These are phyloP conservation scores for Trametes sp. DNA, from an alignment of 1,284 basidiomycete species.

Conservation along the genomic window DNA sequence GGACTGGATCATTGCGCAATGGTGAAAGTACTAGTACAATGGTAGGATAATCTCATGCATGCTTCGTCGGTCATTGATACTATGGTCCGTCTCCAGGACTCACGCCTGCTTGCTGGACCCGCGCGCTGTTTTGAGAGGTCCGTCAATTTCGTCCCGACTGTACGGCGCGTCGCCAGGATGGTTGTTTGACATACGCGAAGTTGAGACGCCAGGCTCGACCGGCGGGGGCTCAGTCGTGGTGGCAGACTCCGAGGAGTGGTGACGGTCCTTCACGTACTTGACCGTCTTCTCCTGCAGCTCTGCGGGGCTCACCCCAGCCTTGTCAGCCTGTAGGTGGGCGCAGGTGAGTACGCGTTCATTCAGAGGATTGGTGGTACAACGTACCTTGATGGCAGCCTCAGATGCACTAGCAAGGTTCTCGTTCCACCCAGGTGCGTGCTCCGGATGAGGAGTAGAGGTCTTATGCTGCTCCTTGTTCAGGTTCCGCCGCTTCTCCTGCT, in stretches of 20 bases:
- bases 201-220: conserved; percentile 30
- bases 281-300: conserved; percentile 51
- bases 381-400: conserved; percentile 75
- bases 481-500: conserved; percentile 65
- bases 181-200: conserved; percentile 26
- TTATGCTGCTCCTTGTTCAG: conserved; percentile 56
- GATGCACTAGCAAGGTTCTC: conserved; percentile 71
- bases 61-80: not conserved
- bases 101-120: conserved; percentile 17
- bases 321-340: conserved; percentile 43
- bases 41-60: not conserved
- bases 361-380: too few species aligned
- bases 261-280: conserved; percentile 46
- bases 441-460: conserved; percentile 56
- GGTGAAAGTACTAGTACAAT: conserved; percentile 2
- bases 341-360: not conserved
- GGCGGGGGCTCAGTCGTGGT: conserved; percentile 19
- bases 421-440: conserved; percentile 79
- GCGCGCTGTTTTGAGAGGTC: conserved; percentile 46
- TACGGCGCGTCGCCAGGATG: conserved; percentile 42
- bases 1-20: too few species aligned
- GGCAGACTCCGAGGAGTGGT: conserved; percentile 42
- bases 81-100: conserved; percentile 11
- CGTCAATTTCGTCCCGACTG: conserved; percentile 51
- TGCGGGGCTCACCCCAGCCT: conserved; percentile 30